Conservation (phyloP, 2,329 filamentous ascomycete species). For the Xylaria sp. region DNA sequence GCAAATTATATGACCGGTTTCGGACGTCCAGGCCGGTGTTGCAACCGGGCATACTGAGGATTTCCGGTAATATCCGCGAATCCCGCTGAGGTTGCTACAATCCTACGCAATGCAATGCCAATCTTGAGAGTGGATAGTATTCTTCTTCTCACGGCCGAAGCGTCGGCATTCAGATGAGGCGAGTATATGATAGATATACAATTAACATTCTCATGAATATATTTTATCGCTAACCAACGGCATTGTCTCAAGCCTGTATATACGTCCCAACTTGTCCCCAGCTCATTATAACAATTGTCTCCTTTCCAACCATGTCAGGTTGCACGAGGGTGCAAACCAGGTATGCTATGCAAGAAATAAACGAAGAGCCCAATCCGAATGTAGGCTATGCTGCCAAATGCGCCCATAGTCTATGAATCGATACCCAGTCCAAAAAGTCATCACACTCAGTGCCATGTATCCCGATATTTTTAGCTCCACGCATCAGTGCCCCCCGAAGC, state of each 20-base stretch:
- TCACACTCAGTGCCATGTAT: conserved; percentile 29
- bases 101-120: not conserved
- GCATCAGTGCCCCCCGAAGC: conserved; percentile 14
- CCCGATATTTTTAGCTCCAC: conserved; percentile 33
- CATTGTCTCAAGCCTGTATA: conserved; percentile 23
- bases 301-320: conserved; percentile 6
- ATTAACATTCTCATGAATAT: conserved; percentile 12
- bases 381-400: conserved; percentile 32
- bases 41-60: not conserved
- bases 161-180: not conserved
- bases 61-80: conserved; percentile 9
- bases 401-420: conserved; percentile 30
- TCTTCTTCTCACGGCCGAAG: not conserved
- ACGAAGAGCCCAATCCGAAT: conserved; percentile 25
- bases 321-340: conserved; percentile 1
- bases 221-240: conserved; percentile 19
- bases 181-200: not conserved
- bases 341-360: conserved; percentile 31
- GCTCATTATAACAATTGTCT: conserved; percentile 12
- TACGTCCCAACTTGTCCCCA: conserved; percentile 12
- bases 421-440: conserved; percentile 19
- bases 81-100: not conserved
- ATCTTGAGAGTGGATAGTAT: not conserved
- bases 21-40: not conserved
- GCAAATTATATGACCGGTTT: conserved; percentile 7